phyloP scores from a whole-genome alignment of 345 rosid species.

The Citrus australasica region DNA sequence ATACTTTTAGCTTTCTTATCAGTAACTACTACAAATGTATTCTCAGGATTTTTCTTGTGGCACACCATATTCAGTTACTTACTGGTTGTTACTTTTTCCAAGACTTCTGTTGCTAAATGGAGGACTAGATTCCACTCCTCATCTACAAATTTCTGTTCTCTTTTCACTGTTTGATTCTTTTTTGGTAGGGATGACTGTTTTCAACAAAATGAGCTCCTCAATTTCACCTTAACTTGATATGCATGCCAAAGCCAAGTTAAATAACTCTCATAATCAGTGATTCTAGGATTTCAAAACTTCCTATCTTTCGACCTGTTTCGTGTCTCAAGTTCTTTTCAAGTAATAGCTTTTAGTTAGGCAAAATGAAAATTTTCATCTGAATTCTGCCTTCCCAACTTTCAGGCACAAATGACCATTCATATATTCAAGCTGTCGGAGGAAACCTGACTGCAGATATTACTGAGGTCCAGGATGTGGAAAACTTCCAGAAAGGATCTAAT shows the following conservation, averaged over 20 bases:
- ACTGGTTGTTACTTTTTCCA: not conserved
- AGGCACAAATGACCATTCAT: slow-evolving; percentile 14
- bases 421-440: slow-evolving; percentile 10
- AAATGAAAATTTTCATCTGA: not conserved
- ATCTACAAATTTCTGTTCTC: not conserved
- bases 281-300: not conserved
- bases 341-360: not conserved
- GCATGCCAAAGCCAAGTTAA: not conserved
- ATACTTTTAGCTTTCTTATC: not conserved
- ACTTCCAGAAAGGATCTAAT: slow-evolving; percentile 1
- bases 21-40: not conserved
- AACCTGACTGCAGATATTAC: slow-evolving; percentile 6
- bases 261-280: not conserved
- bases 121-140: not conserved
- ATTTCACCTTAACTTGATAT: not conserved
- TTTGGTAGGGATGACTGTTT: not conserved
- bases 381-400: not conserved
- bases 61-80: not conserved
- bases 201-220: not conserved
- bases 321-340: slow-evolving; percentile 12
- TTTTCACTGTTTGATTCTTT: not conserved
- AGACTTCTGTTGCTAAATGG: not conserved
- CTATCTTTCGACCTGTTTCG: not conserved
- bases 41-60: not conserved
- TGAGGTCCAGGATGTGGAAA: slow-evolving; percentile 4